A percentile compares a stretch with the other conserved stretches of the same genome.
phyloP scores from a whole-genome alignment of 495 filamentous ascomycete genomes.

The Clohesyomyces aquaticus region DNA sequence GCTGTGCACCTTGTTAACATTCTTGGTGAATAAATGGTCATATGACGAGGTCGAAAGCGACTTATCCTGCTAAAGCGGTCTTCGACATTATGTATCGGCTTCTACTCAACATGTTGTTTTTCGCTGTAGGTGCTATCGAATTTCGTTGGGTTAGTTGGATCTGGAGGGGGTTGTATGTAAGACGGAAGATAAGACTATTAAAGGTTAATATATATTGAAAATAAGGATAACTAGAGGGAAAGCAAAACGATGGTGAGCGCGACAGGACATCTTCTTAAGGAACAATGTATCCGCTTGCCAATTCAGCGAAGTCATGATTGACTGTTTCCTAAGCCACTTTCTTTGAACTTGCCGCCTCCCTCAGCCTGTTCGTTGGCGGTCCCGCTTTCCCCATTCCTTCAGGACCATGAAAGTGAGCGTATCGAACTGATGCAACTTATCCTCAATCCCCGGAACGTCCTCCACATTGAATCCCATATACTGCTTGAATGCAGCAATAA shows the following conservation, averaged over 20 bases:
- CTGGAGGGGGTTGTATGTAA: too few relatives aligned
- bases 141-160: neutral
- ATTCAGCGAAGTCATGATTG: neutral
- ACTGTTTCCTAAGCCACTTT: neutral
- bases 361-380: neutral
- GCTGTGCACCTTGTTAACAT: neutral
- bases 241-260: too few relatives aligned
- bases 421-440: neutral
- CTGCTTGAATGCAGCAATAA: neutral
- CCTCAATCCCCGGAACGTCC: neutral
- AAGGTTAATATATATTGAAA: too few relatives aligned
- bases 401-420: neutral
- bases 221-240: too few relatives aligned
- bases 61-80: neutral
- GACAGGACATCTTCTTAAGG: too few relatives aligned
- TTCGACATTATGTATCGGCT: neutral
- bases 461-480: neutral
- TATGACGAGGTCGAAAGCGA: neutral
- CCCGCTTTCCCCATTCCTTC: conserved; percentile 10
- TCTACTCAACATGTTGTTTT: neutral
- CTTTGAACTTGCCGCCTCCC: neutral
- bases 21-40: neutral
- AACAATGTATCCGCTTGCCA: too few relatives aligned
- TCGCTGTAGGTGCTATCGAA: neutral
- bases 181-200: too few relatives aligned